Conservation (phyloP, 768 basidiomycete genomes). For the Hydnum rufescens region DNA sequence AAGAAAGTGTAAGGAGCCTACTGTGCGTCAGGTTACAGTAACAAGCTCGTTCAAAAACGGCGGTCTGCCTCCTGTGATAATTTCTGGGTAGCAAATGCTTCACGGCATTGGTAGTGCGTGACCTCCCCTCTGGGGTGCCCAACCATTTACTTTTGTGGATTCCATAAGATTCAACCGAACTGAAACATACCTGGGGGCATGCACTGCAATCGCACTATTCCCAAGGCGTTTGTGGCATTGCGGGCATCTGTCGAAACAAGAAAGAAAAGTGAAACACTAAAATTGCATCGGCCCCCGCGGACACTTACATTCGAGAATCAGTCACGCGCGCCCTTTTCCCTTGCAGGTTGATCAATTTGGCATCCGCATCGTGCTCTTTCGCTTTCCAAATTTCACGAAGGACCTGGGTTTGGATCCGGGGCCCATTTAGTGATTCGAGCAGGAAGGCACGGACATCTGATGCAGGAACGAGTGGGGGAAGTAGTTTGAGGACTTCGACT, state of each 20-base stretch:
- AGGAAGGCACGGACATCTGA: constrained; percentile 64
- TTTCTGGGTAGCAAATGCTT: constrained; percentile 35
- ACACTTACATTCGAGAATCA: constrained; percentile 74
- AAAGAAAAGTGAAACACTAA: constrained; percentile 2
- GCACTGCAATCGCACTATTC: constrained; percentile 83
- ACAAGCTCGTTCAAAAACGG: no score
- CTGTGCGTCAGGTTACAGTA: no score
- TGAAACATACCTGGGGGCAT: constrained; percentile 52
- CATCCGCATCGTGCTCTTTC: constrained; percentile 56
- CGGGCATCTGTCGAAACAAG: constrained; percentile 46
- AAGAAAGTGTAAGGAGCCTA: no score
- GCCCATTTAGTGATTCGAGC: constrained; percentile 29
- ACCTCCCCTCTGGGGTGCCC: constrained; percentile 57
- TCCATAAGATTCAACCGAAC: background rate
- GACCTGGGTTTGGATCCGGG: constrained; percentile 24
- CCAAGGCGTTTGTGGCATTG: constrained; percentile 91
- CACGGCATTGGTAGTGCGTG: constrained; percentile 90
- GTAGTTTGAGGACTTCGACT: constrained; percentile 58
- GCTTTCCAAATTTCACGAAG: constrained; percentile 51
- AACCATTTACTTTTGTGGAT: background rate
- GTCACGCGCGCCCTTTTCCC: constrained; percentile 70
- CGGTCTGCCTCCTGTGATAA: background rate
- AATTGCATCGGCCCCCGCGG: background rate
- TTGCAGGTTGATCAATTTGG: constrained; percentile 56
- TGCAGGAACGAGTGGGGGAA: constrained; percentile 80